phyloP scores from a whole-genome alignment of 2,329 filamentous ascomycete genomes.

The Penicillium glabrum region DNA sequence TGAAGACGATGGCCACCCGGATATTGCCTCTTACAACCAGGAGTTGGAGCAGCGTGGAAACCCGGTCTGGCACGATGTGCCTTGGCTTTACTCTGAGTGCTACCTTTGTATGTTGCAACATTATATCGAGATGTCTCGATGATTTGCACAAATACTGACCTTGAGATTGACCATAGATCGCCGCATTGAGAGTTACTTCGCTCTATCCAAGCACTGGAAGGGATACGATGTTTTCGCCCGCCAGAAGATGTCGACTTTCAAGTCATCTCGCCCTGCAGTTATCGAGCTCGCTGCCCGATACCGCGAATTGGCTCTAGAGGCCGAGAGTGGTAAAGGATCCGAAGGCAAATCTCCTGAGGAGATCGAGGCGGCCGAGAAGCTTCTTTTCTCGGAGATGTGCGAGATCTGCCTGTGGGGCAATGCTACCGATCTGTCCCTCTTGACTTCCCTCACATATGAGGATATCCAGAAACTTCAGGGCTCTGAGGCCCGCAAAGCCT shows the following conservation, averaged over 20 bases:
- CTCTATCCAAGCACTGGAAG: constrained; percentile 78
- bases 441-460: constrained; percentile 88
- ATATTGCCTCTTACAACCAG: constrained; percentile 80
- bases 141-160: constrained; percentile 20
- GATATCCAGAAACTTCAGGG: constrained; percentile 97
- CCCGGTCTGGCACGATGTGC: constrained; percentile 76
- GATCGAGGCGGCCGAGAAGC: constrained; percentile 66
- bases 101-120: constrained; percentile 64
- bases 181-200: constrained; percentile 78
- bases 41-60: constrained; percentile 74
- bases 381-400: constrained; percentile 88
- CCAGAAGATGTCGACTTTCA: constrained; percentile 90
- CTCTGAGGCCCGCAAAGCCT: constrained; percentile 76
- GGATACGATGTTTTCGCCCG: constrained; percentile 83
- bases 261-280: constrained; percentile 83
- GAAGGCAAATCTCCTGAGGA: constrained; percentile 41
- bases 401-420: constrained; percentile 98
- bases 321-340: constrained; percentile 56
- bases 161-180: constrained; percentile 45
- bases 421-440: constrained; percentile 86
- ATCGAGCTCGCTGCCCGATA: constrained; percentile 80
- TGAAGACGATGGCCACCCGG: constrained; percentile 71
- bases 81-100: constrained; percentile 92
- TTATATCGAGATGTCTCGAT: too few relatives aligned
- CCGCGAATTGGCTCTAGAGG: constrained; percentile 67